Conservation (phyloP, 768 basidiomycete species). For the Clavulina sp. region DNA sequence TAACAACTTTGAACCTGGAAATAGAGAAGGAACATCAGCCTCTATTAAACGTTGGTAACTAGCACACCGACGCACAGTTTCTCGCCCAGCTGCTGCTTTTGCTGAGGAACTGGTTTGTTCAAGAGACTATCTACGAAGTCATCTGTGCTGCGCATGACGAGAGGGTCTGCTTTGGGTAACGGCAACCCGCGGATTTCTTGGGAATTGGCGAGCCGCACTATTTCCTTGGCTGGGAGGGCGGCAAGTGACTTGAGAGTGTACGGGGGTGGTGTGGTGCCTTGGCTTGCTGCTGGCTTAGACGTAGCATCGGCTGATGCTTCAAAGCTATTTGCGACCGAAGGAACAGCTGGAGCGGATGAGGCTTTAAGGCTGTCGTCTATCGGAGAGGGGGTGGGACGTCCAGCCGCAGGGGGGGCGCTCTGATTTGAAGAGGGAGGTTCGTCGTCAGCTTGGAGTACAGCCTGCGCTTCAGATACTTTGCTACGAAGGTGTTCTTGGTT, state of each 20-base stretch:
- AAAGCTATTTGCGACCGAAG: not conserved
- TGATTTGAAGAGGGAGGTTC: slow-evolving; percentile 25
- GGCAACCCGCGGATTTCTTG: slow-evolving; percentile 29
- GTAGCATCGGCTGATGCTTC: not conserved
- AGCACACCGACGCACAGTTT: slow-evolving; percentile 36
- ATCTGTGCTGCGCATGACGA: slow-evolving; percentile 51
- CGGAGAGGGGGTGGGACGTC: slow-evolving; percentile 13
- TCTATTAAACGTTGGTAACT: slow-evolving; percentile 14
- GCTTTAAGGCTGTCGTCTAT: not conserved
- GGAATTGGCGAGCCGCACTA: slow-evolving; percentile 44
- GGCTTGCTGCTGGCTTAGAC: slow-evolving; percentile 31
- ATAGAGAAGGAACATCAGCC: slow-evolving; percentile 8
- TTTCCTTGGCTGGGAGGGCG: slow-evolving; percentile 54
- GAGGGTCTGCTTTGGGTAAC: slow-evolving; percentile 50
- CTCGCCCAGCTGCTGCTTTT: slow-evolving; percentile 70
- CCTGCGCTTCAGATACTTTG: slow-evolving; percentile 69
- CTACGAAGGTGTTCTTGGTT: slow-evolving; percentile 59
- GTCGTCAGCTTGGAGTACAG: slow-evolving; percentile 55
- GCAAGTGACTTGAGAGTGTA: slow-evolving; percentile 52
- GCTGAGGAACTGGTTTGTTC: slow-evolving; percentile 35
- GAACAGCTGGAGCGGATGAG: not conserved
- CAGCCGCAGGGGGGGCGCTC: slow-evolving; percentile 36
- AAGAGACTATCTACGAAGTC: slow-evolving; percentile 48
- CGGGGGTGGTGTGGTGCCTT: slow-evolving; percentile 10
- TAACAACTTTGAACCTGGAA: slow-evolving; percentile 35